These are phyloP conservation scores for Fusarium staphyleae DNA, from an alignment of 2,329 filamentous ascomycete genomes.

Conservation along the genomic window DNA sequence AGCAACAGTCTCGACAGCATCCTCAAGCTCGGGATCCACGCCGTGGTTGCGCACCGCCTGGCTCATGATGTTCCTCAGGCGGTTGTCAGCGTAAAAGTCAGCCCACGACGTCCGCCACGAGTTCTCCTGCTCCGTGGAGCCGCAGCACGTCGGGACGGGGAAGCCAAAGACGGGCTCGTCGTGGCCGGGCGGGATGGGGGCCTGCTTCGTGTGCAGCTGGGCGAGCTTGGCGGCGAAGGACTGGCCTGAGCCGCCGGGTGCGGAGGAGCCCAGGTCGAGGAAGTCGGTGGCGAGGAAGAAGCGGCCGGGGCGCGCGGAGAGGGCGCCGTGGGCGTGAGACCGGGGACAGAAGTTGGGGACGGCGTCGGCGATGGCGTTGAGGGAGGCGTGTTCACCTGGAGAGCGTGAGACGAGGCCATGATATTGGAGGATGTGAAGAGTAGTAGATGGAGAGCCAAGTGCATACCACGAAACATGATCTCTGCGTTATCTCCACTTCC, in stretches of 20 bases:
- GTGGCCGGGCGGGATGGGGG: slow-evolving; percentile 67
- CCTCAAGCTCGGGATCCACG: slow-evolving; percentile 64
- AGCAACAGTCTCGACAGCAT: slow-evolving; percentile 70
- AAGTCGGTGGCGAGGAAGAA: slow-evolving; percentile 80
- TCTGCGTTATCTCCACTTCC: slow-evolving; percentile 65
- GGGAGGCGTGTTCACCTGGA: slow-evolving; percentile 80
- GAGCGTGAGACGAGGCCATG: slow-evolving; percentile 9
- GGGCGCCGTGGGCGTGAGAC: slow-evolving; percentile 74
- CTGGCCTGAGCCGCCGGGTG: slow-evolving; percentile 54
- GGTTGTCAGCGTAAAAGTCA: slow-evolving; percentile 82
- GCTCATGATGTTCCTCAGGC: slow-evolving; percentile 70
- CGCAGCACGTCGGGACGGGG: slow-evolving; percentile 84
- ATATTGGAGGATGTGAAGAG: background rate
- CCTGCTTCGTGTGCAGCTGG: slow-evolving; percentile 77
- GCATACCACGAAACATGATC: slow-evolving; percentile 72
- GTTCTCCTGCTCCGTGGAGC: slow-evolving; percentile 84
- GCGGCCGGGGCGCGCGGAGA: slow-evolving; percentile 57
- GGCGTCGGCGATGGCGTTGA: slow-evolving; percentile 77
- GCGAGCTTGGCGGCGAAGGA: slow-evolving; percentile 80
- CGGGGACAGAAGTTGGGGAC: slow-evolving; percentile 80
- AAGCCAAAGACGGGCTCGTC: slow-evolving; percentile 78
- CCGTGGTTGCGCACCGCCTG: slow-evolving; percentile 69
- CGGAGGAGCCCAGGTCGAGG: slow-evolving; percentile 65
- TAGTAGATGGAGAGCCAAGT: no score
- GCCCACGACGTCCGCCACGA: slow-evolving; percentile 76